These are phyloP conservation scores for Xylaria venustula DNA, from an alignment of 495 filamentous ascomycete species.

Conservation along the genomic window DNA sequence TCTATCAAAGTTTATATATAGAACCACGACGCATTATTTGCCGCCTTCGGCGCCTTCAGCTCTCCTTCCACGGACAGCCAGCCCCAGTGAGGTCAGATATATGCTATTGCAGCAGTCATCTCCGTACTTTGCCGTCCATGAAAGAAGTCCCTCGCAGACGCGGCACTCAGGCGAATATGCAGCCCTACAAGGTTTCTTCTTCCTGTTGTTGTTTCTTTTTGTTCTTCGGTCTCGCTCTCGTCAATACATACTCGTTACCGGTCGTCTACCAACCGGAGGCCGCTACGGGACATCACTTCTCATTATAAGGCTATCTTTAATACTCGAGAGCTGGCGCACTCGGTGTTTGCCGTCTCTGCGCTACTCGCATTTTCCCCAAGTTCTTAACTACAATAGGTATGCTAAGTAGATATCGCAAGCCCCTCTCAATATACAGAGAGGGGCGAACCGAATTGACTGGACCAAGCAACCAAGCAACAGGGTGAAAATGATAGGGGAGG, in stretches of 20 bases:
- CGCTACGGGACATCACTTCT: not conserved
- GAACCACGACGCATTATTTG: not conserved
- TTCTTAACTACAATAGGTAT: too few species aligned
- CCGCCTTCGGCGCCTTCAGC: constrained; percentile 1
- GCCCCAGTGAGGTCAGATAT: not conserved
- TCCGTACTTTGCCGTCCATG: not conserved
- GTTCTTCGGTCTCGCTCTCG: not conserved
- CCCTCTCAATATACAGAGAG: too few species aligned
- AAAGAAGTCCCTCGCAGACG: constrained; percentile 6
- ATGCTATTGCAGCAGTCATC: not conserved
- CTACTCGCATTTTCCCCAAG: not conserved
- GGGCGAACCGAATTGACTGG: too few species aligned
- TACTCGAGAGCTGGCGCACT: not conserved
- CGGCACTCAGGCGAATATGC: constrained; percentile 6
- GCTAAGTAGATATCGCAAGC: too few species aligned
- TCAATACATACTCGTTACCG: not conserved
- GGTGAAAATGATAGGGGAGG: not conserved
- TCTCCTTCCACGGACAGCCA: not conserved
- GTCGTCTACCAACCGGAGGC: not conserved
- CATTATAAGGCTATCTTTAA: not conserved
- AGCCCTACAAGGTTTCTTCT: constrained; percentile 8
- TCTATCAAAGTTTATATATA: constrained; percentile 6
- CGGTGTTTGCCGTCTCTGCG: not conserved
- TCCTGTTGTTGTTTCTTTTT: too few species aligned
- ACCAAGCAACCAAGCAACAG: too few species aligned